These are phyloP conservation scores for Aureobasidium sp. DNA, from an alignment of 2,329 filamentous ascomycete species.

Conservation along the genomic window DNA sequence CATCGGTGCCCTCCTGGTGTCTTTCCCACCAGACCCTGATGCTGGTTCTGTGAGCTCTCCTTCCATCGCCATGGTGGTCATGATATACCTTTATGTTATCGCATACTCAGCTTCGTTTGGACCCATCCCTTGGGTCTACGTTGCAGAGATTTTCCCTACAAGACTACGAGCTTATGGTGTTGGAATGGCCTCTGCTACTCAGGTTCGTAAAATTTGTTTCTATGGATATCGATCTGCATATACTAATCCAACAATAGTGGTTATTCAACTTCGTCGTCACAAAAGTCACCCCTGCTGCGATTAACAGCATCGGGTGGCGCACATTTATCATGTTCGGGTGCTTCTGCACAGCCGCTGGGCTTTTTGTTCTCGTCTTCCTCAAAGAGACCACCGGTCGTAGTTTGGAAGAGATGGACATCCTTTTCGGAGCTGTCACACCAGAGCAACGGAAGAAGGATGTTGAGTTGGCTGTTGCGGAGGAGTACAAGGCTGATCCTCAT, in stretches of 20 bases:
- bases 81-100: constrained; percentile 51
- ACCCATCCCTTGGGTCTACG: constrained; percentile 44
- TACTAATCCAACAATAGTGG: constrained; percentile 22
- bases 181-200: constrained; percentile 30
- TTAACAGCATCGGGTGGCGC: constrained; percentile 34
- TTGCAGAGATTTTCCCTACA: constrained; percentile 32
- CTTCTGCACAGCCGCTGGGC: constrained; percentile 30
- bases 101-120: constrained; percentile 45
- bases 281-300: constrained; percentile 34
- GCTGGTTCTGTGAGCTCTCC: constrained; percentile 24
- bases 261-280: constrained; percentile 39
- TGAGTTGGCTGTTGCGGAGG: constrained; percentile 16
- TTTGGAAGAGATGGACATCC: constrained; percentile 20
- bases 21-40: constrained; percentile 41
- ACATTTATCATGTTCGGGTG: constrained; percentile 36
- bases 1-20: constrained; percentile 28
- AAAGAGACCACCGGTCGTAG: constrained; percentile 21
- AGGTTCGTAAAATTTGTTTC: neutral
- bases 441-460: constrained; percentile 21
- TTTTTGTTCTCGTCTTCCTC: constrained; percentile 28
- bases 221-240: neutral
- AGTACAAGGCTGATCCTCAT: constrained; percentile 2
- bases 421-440: constrained; percentile 18
- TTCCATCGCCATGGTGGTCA: constrained; percentile 43
- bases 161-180: constrained; percentile 34